Base-by-base conservation (phyloP, 108 stramenopile genomes). In the Skeletonema menzelii region DNA sequence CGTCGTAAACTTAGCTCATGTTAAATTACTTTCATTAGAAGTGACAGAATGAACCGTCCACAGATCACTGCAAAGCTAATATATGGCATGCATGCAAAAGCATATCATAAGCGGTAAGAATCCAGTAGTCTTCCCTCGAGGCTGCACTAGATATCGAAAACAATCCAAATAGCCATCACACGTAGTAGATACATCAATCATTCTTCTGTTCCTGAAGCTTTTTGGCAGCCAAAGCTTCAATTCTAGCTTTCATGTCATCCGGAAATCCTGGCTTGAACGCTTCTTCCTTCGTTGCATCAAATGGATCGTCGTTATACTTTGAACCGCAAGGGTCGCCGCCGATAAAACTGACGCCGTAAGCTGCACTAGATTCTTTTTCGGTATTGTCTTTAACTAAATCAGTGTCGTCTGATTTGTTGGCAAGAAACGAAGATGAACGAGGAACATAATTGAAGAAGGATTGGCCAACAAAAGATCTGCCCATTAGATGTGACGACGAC, bases 321-420 rank as follows among this genome's bases (percentile, higher is more conserved):
- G 79, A 80, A n/a, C 85, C 85, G 46, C 85, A 85, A 0, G 85
- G 85, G 59, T 85, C 85, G n/a, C 85, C 85, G 13, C 85, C 85
- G 11, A 85, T 85, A 30, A 60, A 74, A 19, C 73, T 74, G 22
- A 79, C 73, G 13, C 77, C 77, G 44, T 31, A 78, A n/a, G 56
- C 6, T 6, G 47, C 70, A 17, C 15, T 31, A 1, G 61, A 40
- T 19, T 63, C 17, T 63, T 63, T 24, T 17, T 17, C 34, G 11
- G 19, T 34, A 5, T 8, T 22, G 0, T 63, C 61, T 38, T 35
- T 13, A 8, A 63, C 7, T 15, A 34, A 38, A 38, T 63, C 35
- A n/a, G 14, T 42, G 40, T 42, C 40, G 3, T 42, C 40, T 2
- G 40, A 42, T 42, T 42, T 11, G 3, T 42, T 42, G 15, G 15